phyloP scores from a whole-genome alignment of 257 asterid species.

The Prunella vulgaris region DNA sequence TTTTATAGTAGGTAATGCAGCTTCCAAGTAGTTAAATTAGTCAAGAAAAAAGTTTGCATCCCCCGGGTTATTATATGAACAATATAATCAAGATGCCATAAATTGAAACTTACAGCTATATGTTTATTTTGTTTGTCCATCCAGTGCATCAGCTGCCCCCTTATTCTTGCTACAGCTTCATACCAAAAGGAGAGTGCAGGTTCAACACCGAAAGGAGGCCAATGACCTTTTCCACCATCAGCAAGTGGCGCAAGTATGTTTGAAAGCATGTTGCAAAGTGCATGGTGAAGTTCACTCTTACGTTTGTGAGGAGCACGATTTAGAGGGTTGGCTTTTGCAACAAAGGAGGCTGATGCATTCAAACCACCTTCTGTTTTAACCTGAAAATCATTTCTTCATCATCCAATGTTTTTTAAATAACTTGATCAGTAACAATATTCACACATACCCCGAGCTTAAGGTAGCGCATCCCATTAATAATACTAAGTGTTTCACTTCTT shows the following conservation, averaged over 20 bases:
- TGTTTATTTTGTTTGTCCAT: constrained; percentile 99
- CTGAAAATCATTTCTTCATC: constrained; percentile 49
- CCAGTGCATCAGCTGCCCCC: constrained; percentile 89
- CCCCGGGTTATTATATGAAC: constrained; percentile 15
- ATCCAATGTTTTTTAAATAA: constrained; percentile 25
- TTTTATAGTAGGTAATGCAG: constrained; percentile 14
- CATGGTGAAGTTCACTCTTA: constrained; percentile 97
- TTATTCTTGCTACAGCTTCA: constrained; percentile 96
- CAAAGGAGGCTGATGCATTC: constrained; percentile 98
- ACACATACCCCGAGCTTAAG: constrained; percentile 93
- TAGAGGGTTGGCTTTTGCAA: constrained; percentile 96
- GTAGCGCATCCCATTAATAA: constrained; percentile 96
- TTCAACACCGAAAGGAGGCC: constrained; percentile 97
- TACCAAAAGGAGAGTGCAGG: constrained; percentile 97
- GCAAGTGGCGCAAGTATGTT: constrained; percentile 94
- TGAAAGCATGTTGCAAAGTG: constrained; percentile 98
- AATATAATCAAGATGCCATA: constrained; percentile 5
- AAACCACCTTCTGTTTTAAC: constrained; percentile 94
- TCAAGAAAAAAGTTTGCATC: neutral
- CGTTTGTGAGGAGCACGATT: constrained; percentile 96
- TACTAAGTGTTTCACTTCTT: constrained; percentile 95
- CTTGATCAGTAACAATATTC: constrained; percentile 21
- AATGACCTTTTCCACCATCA: constrained; percentile 92
- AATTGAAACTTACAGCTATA: constrained; percentile 66
- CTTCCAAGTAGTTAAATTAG: constrained; percentile 17